phyloP scores from a whole-genome alignment of 2,329 filamentous ascomycete species.

The Cladobotryum protrusum region DNA sequence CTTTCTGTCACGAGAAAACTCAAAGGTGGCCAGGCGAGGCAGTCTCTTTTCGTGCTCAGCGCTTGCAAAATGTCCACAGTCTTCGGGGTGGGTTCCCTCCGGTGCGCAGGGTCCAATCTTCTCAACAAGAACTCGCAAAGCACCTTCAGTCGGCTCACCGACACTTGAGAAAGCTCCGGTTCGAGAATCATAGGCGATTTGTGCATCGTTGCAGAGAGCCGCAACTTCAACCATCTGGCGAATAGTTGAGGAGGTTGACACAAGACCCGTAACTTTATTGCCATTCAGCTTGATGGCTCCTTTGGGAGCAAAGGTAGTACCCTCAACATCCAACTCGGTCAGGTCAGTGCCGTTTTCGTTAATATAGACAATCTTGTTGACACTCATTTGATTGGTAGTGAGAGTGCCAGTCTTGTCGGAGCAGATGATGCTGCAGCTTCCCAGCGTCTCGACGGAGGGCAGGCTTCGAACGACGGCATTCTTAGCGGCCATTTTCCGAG shows the following conservation, averaged over 20 bases:
- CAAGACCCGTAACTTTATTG: conserved; percentile 60
- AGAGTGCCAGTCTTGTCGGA: conserved; percentile 98
- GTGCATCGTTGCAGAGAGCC: conserved; percentile 82
- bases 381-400: conserved; percentile 99
- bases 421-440: conserved; percentile 98
- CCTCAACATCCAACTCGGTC: conserved; percentile 83
- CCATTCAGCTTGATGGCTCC: conserved; percentile 67
- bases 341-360: conserved; percentile 65
- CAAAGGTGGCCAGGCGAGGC: conserved; percentile 76
- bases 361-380: conserved; percentile 84
- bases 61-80: conserved; percentile 76
- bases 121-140: conserved; percentile 82
- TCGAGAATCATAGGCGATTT: conserved; percentile 74
- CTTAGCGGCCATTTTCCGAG: conserved; percentile 97
- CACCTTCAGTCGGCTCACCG: conserved; percentile 93
- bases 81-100: conserved; percentile 42
- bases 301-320: conserved; percentile 83
- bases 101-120: conserved; percentile 83
- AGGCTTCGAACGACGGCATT: conserved; percentile 95
- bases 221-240: conserved; percentile 68
- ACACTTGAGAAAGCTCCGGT: conserved; percentile 71
- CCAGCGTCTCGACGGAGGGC: conserved; percentile 93
- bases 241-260: conserved; percentile 67
- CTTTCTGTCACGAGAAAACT: conserved; percentile 96
- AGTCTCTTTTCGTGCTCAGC: conserved; percentile 73